phyloP scores from a whole-genome alignment of 2,329 filamentous ascomycete species.

The Apiospora sp. region DNA sequence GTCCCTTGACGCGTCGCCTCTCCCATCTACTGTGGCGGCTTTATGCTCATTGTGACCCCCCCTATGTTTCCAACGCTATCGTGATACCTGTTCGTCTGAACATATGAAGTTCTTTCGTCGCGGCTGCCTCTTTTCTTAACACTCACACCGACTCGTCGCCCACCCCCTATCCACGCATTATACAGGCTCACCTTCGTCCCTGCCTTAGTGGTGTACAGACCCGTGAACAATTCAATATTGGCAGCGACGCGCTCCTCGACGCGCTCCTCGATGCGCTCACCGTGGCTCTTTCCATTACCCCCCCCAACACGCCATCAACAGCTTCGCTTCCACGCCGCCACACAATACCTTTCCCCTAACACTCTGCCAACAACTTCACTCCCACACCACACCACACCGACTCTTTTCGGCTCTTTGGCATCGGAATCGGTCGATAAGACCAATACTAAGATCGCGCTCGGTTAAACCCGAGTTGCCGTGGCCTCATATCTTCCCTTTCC shows the following conservation, averaged over 20 bases:
- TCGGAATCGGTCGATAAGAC: no score
- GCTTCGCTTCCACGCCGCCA: no score
- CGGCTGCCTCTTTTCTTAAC: background rate
- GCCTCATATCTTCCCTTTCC: no score
- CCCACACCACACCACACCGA: no score
- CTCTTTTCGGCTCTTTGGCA: no score
- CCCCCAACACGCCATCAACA: background rate
- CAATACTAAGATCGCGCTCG: no score
- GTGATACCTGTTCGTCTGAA: background rate
- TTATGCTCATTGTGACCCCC: background rate
- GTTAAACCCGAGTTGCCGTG: no score
- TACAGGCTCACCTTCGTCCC: background rate
- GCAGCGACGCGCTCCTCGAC: background rate
- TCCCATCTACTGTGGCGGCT: background rate
- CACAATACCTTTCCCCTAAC: no score
- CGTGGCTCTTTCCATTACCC: no score
- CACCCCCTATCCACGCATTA: background rate
- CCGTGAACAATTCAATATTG: background rate
- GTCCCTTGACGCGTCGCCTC: background rate
- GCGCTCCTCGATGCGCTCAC: background rate
- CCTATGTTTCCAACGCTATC: background rate
- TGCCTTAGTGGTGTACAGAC: background rate
- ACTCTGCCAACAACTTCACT: no score
- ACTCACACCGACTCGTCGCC: background rate
- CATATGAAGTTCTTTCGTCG: rapidly evolving